phyloP scores from a whole-genome alignment of 768 basidiomycete genomes.

The Suillus americanus region DNA sequence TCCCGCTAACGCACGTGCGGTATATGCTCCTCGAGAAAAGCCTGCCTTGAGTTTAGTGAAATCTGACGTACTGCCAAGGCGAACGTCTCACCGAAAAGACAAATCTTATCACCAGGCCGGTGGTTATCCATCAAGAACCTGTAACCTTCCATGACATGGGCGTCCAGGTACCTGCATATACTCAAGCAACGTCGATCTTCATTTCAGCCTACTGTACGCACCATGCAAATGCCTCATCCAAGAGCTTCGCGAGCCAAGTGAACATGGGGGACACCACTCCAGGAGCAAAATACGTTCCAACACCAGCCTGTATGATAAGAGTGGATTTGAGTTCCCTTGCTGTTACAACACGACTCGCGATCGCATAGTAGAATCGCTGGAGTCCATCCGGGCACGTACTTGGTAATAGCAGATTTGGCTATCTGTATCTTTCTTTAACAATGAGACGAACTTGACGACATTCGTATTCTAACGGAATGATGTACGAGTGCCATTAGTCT shows the following conservation, averaged over 20 bases:
- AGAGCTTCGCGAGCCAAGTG: conserved; percentile 53
- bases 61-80: neutral
- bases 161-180: conserved; percentile 59
- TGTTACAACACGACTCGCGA: neutral
- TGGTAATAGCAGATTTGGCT: conserved; percentile 73
- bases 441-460: conserved; percentile 65
- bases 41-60: conserved; percentile 40
- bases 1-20: conserved; percentile 71
- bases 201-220: conserved; percentile 26
- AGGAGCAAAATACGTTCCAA: conserved; percentile 55
- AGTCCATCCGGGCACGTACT: conserved; percentile 32
- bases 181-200: neutral
- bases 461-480: conserved; percentile 55
- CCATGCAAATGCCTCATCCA: conserved; percentile 77
- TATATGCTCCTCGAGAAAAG: conserved; percentile 74
- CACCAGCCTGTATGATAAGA: conserved; percentile 36
- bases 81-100: conserved; percentile 56
- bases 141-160: conserved; percentile 75
- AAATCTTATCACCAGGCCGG: conserved; percentile 68
- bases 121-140: conserved; percentile 80
- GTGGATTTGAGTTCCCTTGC: neutral
- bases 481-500: neutral
- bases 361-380: neutral
- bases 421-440: conserved; percentile 62
- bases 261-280: conserved; percentile 66